A percentile compares a stretch with the other conserved stretches of the same genome.
These are phyloP conservation scores for Diaporthe amygdali DNA, from an alignment of 2,329 filamentous ascomycete genomes.

Conservation along the genomic window DNA sequence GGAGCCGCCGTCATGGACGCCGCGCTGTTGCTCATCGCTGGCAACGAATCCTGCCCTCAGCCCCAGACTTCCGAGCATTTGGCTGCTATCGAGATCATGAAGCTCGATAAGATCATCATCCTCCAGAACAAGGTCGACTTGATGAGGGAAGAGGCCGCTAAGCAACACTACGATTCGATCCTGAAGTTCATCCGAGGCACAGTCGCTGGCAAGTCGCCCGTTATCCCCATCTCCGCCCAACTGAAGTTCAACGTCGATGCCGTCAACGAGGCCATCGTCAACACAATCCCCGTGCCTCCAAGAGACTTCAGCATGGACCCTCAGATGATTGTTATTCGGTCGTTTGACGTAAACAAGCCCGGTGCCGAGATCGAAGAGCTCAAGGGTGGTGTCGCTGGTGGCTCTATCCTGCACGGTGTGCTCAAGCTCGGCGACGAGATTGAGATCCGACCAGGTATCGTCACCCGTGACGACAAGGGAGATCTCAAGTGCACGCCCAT, in stretches of 20 bases:
- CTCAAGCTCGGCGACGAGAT: constrained; percentile 98
- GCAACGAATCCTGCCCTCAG: constrained; percentile 98
- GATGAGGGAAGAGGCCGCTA: constrained; percentile 94
- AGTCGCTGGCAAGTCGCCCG: constrained; percentile 90
- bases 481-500: constrained; percentile 97
- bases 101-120: constrained; percentile 99
- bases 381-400: constrained; percentile 98
- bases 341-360: constrained; percentile 99
- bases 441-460: constrained; percentile 98
- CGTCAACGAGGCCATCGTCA: constrained; percentile 94
- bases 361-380: constrained; percentile 98
- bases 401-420: constrained; percentile 94
- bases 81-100: constrained; percentile 99
- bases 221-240: constrained; percentile 97
- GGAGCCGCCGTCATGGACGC: constrained; percentile 99
- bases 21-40: constrained; percentile 91
- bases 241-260: constrained; percentile 99
- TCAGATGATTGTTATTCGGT: constrained; percentile 99
- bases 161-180: constrained; percentile 95
- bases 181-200: constrained; percentile 98
- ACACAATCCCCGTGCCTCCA: constrained; percentile 89
- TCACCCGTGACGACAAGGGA: constrained; percentile 91
- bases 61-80: constrained; percentile 98
- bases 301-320: constrained; percentile 91
- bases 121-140: constrained; percentile 99